Base-by-base conservation (phyloP, 768 basidiomycete species). In the Naematelia encephala region DNA sequence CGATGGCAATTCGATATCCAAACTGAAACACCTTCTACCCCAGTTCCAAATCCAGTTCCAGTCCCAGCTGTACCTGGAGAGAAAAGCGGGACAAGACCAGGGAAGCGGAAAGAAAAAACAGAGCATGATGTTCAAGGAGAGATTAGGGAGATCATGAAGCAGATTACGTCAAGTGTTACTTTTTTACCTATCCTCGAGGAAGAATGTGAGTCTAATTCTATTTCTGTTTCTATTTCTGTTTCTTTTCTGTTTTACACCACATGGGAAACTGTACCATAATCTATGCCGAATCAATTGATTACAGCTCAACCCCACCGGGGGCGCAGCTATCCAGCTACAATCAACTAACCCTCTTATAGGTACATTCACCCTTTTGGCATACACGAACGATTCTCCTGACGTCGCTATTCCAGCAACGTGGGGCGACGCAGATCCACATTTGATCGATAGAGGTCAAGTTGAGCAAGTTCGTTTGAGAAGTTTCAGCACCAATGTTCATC, bases 1-100 rank as follows among this genome's bases (percentile, higher is more conserved):
- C 84, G 96, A 63, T 99, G 96, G 96, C 92, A 97, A 49, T 98
- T 99, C 76, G 93, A 98, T 77, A 83, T 99, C 76, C 87, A 90
- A 71, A 82, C 58, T 0, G 74, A 77, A 34, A 71, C 73, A 22
- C n/a, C n/a, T n/a, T n/a, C n/a, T n/a, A n/a, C n/a, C n/a, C n/a
- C n/a, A n/a, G n/a, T n/a, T n/a, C n/a, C n/a, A n/a, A n/a, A n/a
- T n/a, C n/a, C n/a, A n/a, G 61, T 59, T 5, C 29, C 55, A 43
- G 42, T 39, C 42, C 50, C 49, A 46, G 29, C 57, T 49, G 22
- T 23, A 30, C 56, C 14, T 2, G 49, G 53, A 14, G 23, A n/a
- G 23, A 25, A 14, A 42, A 21, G 34, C 10, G 19, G 51, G 47
- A 14, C 53, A 51, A 19, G 21, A 14, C 34, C 29, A 22, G 54